Evolutionary conservation across 164 flowering plant genomes (phyloP), one percentile per base, ranked within the genome.

Genomic region (Stephania cephalantha): DNA sequence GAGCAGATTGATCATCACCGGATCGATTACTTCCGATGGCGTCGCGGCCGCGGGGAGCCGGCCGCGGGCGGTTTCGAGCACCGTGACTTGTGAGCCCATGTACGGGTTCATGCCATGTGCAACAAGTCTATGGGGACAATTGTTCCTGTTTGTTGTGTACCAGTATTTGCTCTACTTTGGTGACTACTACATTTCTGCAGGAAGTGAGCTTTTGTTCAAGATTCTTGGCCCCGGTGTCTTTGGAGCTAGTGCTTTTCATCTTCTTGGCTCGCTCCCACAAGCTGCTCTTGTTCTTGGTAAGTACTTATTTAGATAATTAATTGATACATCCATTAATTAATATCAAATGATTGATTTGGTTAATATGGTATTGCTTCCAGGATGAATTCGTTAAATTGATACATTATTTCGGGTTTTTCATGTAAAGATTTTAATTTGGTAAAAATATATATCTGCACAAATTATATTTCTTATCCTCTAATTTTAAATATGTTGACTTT

Each of bases 101-200:
- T 86, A 85, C 48, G 84, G 85, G 17, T 83, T 88, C 82, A 70
- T 88, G 82, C 89, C 91, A 0, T 88, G 91, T 80, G 76, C 89
- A 17, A 73, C 78, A 0, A 77, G 50, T 31, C 45, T 79, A 2
- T 79, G 82, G 86, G 91, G 91, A 20, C 74, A 79, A 22, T 76
- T 88, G 18, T 88, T 88, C 74, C 78, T 84, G 35, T 71, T 86
- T 0, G 77, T 86, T 61, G 81, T 85, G 2, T 88, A 86, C 50
- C 83, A 87, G 72, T 82, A 76, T 66, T 10, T 86, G 79, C 75
- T 85, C 9, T 79, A 71, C 6, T 69, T 83, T 0, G 86, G 85
- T 0, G 84, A 78, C 12, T 69, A 31, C 18, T 85, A 83, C 45
- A 79, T 88, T 9, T 80, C 87, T 0, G 46, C 30, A 0, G 91